Evolutionary conservation across 345 rosid genomes (phyloP).

Genomic region (Aegle marmelos): DNA sequence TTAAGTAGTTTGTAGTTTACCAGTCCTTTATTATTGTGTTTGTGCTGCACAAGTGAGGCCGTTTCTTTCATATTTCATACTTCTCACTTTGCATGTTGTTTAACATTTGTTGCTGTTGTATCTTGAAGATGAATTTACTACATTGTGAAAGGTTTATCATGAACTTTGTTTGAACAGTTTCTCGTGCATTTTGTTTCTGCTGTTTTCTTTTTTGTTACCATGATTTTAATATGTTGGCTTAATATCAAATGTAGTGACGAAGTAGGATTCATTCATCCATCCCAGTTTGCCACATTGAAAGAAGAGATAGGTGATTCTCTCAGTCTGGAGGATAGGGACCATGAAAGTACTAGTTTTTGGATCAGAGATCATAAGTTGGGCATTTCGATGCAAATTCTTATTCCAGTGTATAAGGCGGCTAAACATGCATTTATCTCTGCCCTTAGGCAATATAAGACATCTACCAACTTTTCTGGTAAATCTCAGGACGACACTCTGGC

Average conservation of each 20-base stretch:
- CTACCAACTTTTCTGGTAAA: constrained; percentile 3
- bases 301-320: constrained; percentile 26
- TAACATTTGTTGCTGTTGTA: background rate
- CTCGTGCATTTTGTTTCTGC: background rate
- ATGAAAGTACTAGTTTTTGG: constrained; percentile 49
- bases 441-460: constrained; percentile 33
- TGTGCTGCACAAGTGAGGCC: background rate
- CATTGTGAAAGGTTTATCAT: background rate
- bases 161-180: background rate
- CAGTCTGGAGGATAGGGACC: constrained; percentile 11
- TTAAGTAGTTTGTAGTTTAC: background rate
- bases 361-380: constrained; percentile 74
- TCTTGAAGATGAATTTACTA: background rate
- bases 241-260: constrained; percentile 56
- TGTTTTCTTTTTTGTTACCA: background rate
- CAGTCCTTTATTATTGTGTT: background rate
- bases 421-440: constrained; percentile 50
- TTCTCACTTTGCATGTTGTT: background rate
- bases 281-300: constrained; percentile 59
- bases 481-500: constrained; percentile 25
- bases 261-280: constrained; percentile 82
- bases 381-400: constrained; percentile 59
- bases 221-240: background rate
- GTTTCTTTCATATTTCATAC: background rate
- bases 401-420: constrained; percentile 58